Evolutionary conservation across 2,329 filamentous ascomycete genomes (phyloP), one percentile per base, ranked within the genome.

Genomic region (Thyridium curvatum): DNA sequence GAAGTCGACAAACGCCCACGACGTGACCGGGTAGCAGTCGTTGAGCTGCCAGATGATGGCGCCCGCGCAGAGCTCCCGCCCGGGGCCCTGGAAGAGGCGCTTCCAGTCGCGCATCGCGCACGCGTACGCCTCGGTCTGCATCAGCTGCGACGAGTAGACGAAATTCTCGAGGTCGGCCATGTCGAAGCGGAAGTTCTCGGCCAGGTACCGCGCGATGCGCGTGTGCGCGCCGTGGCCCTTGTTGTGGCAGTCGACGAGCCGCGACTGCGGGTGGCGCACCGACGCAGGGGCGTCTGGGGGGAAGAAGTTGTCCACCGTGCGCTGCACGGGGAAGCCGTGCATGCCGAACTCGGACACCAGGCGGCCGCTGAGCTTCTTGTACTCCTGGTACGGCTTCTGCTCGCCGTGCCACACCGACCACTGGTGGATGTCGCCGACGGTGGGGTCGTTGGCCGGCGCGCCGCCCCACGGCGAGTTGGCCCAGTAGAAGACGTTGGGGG

Each of bases 341-440:
- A 89, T 87, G 42, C 85, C 85, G 48, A 89, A 90, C 53, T 90
- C 85, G 47, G 79, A 84, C 41, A 87, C 82, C 60, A 90, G 89
- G 2, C 85, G 75, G 4, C 84, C 84, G 18, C 76, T 74, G 8
- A 89, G 70, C n/a, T 72, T 74, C 47, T 82, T 76, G 41, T 82
- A 85, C 42, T 82, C 77, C 52, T 89, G 85, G 51, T 88, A 89
- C 42, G 83, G 82, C 48, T 84, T 77, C 57, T 87, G 82, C 3
- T 71, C 79, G 14, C 84, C 84, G 51, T 89, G 84, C 85, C 85
- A 89, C 10, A 88, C 55, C 52, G 88, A 86, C 85, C 85, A 90
- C 56, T 88, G 83, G 58, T 89, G 85, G 58, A 88, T 77, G 55
- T 90, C 85, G 30, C 85, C 85, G n/a, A 86, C 72, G 1, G 78